Evolutionary conservation across 139 green algal genomes (phyloP), one percentile per base, ranked within the genome.

Genomic region (Chlamydomonas sp.): DNA sequence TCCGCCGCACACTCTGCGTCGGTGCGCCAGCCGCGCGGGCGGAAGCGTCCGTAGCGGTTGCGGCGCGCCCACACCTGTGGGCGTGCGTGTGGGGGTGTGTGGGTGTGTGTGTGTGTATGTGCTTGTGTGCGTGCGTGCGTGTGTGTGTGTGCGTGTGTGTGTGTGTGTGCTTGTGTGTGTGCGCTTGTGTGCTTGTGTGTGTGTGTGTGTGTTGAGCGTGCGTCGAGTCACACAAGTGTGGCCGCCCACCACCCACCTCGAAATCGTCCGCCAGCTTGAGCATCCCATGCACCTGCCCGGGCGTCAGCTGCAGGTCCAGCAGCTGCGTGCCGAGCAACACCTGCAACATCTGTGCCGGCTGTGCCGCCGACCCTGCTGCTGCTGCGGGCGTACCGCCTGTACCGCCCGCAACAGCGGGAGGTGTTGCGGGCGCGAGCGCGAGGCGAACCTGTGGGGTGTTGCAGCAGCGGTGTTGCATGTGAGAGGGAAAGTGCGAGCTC

Each of bases 21-120:
- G 37, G 79, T 84, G 13, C 71, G 67, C 83, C 83, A 88, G 1
- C 76, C 80, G 1, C 62, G 62, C 16, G 83, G 83, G 2, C 83
- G 72, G 61, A 81, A 81, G 3, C 76, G 65, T 24, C 79, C 82
- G 54, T 85, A 86, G 29, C 69, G 58, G 35, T 75, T 76, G 2
- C 82, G 73, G 29, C 66, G 72, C 1, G 3, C 64, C 80, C 80
- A 86, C 3, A 81, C 73, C n/a, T 69, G 61, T 54, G 43, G 13
- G 20, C 20, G 43, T 54, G n/a, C n/a, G n/a, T n/a, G n/a, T n/a
- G n/a, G n/a, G n/a, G n/a, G n/a, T n/a, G n/a, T n/a, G n/a, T n/a
- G n/a, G n/a, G n/a, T n/a, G n/a, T n/a, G n/a, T n/a, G n/a, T n/a
- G n/a, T n/a, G n/a, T n/a, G n/a, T n/a, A 20, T 54, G 43, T 54